phyloP scores from a whole-genome alignment of 208 protist genomes.

The Kentomonas sorsogonicus region DNA sequence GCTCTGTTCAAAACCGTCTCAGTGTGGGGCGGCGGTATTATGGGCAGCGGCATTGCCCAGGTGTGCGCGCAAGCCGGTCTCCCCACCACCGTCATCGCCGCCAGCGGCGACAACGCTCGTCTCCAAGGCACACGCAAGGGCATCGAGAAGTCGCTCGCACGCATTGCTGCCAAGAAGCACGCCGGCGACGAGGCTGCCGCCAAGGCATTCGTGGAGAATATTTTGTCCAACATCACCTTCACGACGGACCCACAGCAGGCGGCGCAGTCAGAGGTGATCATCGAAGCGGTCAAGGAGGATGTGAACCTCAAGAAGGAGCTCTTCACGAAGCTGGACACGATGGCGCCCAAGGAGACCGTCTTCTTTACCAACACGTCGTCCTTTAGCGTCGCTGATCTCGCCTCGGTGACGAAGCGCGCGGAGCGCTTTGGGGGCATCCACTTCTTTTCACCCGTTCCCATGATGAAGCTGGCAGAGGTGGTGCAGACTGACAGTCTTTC shows the following conservation, averaged over 20 bases:
- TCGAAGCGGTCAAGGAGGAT: constrained; percentile 66
- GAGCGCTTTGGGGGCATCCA: constrained; percentile 79
- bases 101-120: constrained; percentile 37
- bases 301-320: constrained; percentile 59
- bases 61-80: constrained; percentile 33
- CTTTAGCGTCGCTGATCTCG: constrained; percentile 58
- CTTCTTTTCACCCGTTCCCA: constrained; percentile 88
- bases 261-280: constrained; percentile 31
- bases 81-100: constrained; percentile 44
- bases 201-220: constrained; percentile 31
- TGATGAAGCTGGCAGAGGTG: constrained; percentile 89
- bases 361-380: constrained; percentile 88
- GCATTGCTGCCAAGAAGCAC: constrained; percentile 49
- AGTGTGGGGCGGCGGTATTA: constrained; percentile 59
- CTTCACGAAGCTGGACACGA: constrained; percentile 35
- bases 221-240: constrained; percentile 44
- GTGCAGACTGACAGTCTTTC: constrained; percentile 45
- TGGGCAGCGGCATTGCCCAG: constrained; percentile 69
- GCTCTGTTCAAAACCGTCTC: constrained; percentile 35
- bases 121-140: constrained; percentile 32
- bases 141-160: constrained; percentile 40
- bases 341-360: constrained; percentile 49
- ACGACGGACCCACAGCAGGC: constrained; percentile 36
- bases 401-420: constrained; percentile 30
- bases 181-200: constrained; percentile 26